phyloP scores from a whole-genome alignment of 1,284 basidiomycete species.

The Cryptococcus sp. region DNA sequence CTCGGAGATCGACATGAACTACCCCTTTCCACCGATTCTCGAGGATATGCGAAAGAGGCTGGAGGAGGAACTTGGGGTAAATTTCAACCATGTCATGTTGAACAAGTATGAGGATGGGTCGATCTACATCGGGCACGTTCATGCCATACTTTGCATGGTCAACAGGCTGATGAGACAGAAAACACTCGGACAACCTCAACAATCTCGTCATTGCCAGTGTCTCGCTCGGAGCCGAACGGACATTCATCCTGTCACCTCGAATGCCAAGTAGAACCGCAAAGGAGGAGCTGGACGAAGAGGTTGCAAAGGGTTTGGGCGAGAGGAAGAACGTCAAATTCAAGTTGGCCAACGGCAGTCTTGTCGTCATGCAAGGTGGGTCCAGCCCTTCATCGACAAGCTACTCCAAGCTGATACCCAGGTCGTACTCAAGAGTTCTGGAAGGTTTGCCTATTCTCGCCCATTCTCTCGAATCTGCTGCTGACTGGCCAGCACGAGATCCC shows the following conservation, averaged over 20 bases:
- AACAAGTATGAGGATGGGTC: conserved; percentile 52
- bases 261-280: conserved; percentile 26
- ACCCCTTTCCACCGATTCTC: conserved; percentile 48
- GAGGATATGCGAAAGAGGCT: conserved; percentile 45
- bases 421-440: conserved; percentile 53
- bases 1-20: conserved; percentile 46
- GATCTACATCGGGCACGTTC: conserved; percentile 49
- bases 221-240: conserved; percentile 50
- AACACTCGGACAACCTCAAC: conserved; percentile 28
- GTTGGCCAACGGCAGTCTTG: conserved; percentile 50
- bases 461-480: neutral
- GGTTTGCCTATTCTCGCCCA: conserved; percentile 28
- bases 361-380: conserved; percentile 52
- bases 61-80: conserved; percentile 45
- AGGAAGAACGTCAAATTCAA: conserved; percentile 34
- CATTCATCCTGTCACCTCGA: conserved; percentile 51
- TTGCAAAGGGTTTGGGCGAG: conserved; percentile 12
- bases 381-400: neutral
- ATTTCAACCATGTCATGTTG: conserved; percentile 54
- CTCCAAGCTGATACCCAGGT: conserved; percentile 11
- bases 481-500: conserved; percentile 49
- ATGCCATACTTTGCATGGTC: neutral
- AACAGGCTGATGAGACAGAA: neutral
- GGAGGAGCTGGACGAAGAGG: neutral
- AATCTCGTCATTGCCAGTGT: conserved; percentile 52